Percentiles rank a stretch among this genome's conserved stretches.
These are phyloP conservation scores for Penicillium sp. DNA, from an alignment of 2,329 filamentous ascomycete species.

Conservation along the genomic window DNA sequence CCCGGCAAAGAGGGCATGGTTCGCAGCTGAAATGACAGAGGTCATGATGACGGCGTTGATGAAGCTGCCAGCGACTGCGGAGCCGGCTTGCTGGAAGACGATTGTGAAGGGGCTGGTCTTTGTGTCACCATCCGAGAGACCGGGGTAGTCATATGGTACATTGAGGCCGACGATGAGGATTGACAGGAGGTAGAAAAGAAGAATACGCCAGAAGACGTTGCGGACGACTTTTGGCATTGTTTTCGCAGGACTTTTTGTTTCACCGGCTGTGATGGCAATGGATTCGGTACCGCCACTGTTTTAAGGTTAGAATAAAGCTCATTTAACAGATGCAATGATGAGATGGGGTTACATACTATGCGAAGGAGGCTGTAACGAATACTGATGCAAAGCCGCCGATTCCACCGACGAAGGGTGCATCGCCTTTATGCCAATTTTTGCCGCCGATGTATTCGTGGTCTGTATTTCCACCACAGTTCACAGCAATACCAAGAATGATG, in stretches of 20 bases:
- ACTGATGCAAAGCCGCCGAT: constrained; percentile 66
- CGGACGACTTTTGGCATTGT: constrained; percentile 63
- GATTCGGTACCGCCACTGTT: constrained; percentile 58
- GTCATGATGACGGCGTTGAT: constrained; percentile 63
- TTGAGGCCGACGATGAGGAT: constrained; percentile 58
- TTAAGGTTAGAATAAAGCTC: background rate
- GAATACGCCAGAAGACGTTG: constrained; percentile 64
- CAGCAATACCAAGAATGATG: constrained; percentile 61
- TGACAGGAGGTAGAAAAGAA: constrained; percentile 55
- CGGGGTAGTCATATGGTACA: constrained; percentile 55
- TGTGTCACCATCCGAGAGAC: constrained; percentile 44
- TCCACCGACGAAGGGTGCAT: constrained; percentile 63
- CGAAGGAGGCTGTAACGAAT: constrained; percentile 61
- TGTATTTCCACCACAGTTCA: constrained; percentile 58
- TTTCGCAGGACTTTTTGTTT: constrained; percentile 61
- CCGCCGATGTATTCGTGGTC: constrained; percentile 57
- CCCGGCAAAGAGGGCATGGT: constrained; percentile 58
- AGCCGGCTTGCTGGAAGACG: constrained; percentile 59
- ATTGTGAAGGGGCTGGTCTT: constrained; percentile 58
- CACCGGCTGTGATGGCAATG: constrained; percentile 65
- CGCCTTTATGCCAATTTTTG: constrained; percentile 57
- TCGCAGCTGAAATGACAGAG: constrained; percentile 57
- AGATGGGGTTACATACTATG: constrained; percentile 43
- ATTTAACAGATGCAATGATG: background rate
- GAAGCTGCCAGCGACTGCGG: constrained; percentile 54